Conservation (phyloP, 495 filamentous ascomycete genomes). For the Aspergillus homomorphus region DNA sequence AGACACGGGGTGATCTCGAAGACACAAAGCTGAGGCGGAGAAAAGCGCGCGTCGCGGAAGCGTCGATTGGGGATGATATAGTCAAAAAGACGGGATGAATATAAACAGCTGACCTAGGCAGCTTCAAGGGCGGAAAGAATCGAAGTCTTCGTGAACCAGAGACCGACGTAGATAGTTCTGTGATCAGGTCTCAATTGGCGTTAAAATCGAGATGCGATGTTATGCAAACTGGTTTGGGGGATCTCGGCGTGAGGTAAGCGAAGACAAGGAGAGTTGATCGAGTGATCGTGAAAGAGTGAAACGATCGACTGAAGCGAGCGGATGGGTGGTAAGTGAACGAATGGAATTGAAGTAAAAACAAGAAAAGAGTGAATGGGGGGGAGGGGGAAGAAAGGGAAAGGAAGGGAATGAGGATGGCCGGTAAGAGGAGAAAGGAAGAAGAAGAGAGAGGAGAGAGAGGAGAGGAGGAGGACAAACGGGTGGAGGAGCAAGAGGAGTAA, state of each 20-base stretch:
- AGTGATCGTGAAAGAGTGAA: constrained; percentile 45
- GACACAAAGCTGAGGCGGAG: constrained; percentile 32
- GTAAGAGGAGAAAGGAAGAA: constrained; percentile 30
- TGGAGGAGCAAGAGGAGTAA: constrained; percentile 11
- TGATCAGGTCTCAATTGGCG: constrained; percentile 1
- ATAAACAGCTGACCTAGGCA: constrained; percentile 45
- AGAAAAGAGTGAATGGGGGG: constrained; percentile 32
- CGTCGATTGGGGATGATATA: constrained; percentile 23
- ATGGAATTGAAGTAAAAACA: constrained; percentile 19
- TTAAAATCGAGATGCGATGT: constrained; percentile 11
- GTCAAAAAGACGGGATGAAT: constrained; percentile 26
- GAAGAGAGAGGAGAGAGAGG: constrained; percentile 21
- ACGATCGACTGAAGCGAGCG: constrained; percentile 36
- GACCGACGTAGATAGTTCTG: constrained; percentile 5
- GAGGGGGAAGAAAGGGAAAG: constrained; percentile 26
- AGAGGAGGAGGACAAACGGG: constrained; percentile 19
- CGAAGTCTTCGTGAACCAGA: constrained; percentile 16
- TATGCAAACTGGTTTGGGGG: constrained; percentile 15
- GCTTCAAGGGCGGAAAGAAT: constrained; percentile 26
- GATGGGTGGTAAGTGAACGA: constrained; percentile 23
- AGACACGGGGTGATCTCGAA: constrained; percentile 22
- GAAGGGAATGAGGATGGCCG: constrained; percentile 29
- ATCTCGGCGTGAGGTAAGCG: constrained; percentile 26
- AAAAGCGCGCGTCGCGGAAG: constrained; percentile 45
- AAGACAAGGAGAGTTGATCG: constrained; percentile 24